Conservation (phyloP, 768 basidiomycete species). For the Coprinopsis cinerea region DNA sequence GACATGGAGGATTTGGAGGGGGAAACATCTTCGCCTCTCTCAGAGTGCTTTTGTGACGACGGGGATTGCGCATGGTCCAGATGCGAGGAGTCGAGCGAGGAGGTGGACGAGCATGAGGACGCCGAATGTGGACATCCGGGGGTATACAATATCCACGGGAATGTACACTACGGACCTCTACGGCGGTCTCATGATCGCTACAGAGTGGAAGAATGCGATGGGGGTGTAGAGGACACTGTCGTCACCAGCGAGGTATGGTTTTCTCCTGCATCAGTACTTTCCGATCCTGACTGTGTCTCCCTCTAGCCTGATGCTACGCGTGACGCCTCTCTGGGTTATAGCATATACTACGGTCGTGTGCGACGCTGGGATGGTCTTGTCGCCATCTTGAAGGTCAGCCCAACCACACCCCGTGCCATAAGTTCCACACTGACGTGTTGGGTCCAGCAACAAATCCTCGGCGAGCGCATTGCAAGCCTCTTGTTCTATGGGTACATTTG, state of each 20-base stretch:
- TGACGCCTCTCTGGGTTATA: conserved; percentile 54
- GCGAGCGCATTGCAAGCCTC: conserved; percentile 10
- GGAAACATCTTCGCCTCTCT: too few species aligned
- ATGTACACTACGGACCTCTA: neutral
- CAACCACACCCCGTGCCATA: neutral
- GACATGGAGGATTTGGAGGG: neutral
- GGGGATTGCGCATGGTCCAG: neutral
- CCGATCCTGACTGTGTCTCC: neutral
- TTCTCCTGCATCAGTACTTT: neutral
- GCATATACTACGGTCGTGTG: conserved; percentile 46
- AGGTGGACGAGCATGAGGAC: neutral
- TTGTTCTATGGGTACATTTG: conserved; percentile 71
- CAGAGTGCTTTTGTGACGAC: neutral
- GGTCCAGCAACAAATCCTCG: neutral
- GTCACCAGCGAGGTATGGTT: conserved; percentile 36
- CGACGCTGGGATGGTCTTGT: conserved; percentile 56
- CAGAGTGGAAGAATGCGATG: conserved; percentile 30
- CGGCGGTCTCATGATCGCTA: conserved; percentile 7
- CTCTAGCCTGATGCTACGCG: neutral
- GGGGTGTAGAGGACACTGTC: conserved; percentile 54
- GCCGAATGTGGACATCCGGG: neutral
- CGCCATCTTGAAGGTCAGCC: conserved; percentile 36
- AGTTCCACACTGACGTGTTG: neutral
- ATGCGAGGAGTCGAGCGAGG: neutral
- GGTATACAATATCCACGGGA: neutral